Conservation (phyloP, 495 filamentous ascomycete species). For the Penicillium simplicissimum region DNA sequence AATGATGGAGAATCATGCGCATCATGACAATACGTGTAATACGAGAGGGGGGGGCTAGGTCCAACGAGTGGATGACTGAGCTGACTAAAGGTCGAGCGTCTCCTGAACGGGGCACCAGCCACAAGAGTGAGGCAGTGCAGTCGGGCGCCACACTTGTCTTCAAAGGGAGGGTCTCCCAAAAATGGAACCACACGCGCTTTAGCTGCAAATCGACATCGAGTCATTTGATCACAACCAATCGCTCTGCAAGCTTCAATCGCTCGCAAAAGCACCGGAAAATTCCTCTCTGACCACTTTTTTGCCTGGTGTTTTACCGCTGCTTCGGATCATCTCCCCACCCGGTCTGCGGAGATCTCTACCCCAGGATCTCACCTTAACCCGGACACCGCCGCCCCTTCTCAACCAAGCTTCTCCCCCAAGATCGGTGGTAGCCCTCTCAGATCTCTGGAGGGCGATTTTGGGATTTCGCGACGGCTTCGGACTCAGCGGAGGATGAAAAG, state of each 20-base stretch:
- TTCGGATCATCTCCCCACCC: slow-evolving; percentile 17
- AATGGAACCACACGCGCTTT: neutral
- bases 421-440: slow-evolving; percentile 31
- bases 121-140: slow-evolving; percentile 12
- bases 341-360: slow-evolving; percentile 29
- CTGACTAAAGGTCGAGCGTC: neutral
- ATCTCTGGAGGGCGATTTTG: slow-evolving; percentile 34
- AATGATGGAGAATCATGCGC: no score
- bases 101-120: slow-evolving; percentile 8
- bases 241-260: neutral
- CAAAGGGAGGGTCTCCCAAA: neutral
- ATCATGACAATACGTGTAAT: slow-evolving; percentile 2
- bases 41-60: no score
- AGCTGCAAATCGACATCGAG: neutral
- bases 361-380: slow-evolving; percentile 25
- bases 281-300: neutral
- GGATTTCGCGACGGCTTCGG: slow-evolving; percentile 37
- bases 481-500: slow-evolving; percentile 46
- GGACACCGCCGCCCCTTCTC: slow-evolving; percentile 14
- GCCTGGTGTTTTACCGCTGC: neutral
- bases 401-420: slow-evolving; percentile 6
- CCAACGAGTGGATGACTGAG: neutral
- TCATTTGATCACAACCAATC: slow-evolving; percentile 6
- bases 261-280: neutral
- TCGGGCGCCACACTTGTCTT: slow-evolving; percentile 10